phyloP scores from a whole-genome alignment of 192 early-diverging fungal species.

The Backusella parvicylindrica region DNA sequence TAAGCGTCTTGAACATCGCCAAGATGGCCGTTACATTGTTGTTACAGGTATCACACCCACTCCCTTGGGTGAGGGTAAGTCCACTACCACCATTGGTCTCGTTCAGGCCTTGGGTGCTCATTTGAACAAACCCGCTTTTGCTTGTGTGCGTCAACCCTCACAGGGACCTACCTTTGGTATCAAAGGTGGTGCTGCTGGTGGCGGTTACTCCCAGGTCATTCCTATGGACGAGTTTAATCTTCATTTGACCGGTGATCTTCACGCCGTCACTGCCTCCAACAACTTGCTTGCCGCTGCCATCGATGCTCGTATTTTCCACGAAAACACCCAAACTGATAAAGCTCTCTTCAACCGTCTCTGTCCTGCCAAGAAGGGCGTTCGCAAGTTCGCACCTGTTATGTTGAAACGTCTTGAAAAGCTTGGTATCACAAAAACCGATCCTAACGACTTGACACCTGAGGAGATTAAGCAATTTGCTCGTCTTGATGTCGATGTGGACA shows the following conservation, averaged over 20 bases:
- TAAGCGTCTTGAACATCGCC: slow-evolving; percentile 73
- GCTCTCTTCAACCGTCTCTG: slow-evolving; percentile 88
- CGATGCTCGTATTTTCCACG: slow-evolving; percentile 97
- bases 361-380: slow-evolving; percentile 83
- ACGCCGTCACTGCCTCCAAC: slow-evolving; percentile 96
- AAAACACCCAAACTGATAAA: slow-evolving; percentile 74
- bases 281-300: slow-evolving; percentile 97
- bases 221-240: slow-evolving; percentile 99
- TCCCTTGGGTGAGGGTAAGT: slow-evolving; percentile 98
- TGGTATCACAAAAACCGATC: slow-evolving; percentile 78
- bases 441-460: slow-evolving; percentile 74
- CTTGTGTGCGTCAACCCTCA: slow-evolving; percentile 98
- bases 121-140: slow-evolving; percentile 81
- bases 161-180: slow-evolving; percentile 99
- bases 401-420: slow-evolving; percentile 73
- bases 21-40: slow-evolving; percentile 90
- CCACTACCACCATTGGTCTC: slow-evolving; percentile 94
- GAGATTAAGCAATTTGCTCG: slow-evolving; percentile 80
- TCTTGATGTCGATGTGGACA: slow-evolving; percentile 91
- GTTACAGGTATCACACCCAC: slow-evolving; percentile 98
- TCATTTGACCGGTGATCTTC: slow-evolving; percentile 98
- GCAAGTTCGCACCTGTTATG: slow-evolving; percentile 84
- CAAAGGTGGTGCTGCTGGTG: slow-evolving; percentile 97
- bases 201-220: slow-evolving; percentile 98
- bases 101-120: slow-evolving; percentile 96